A percentile compares a stretch with the other conserved stretches of the same genome.
phyloP scores from a whole-genome alignment of 2,329 filamentous ascomycete species.

The Thielaviopsis musarum region DNA sequence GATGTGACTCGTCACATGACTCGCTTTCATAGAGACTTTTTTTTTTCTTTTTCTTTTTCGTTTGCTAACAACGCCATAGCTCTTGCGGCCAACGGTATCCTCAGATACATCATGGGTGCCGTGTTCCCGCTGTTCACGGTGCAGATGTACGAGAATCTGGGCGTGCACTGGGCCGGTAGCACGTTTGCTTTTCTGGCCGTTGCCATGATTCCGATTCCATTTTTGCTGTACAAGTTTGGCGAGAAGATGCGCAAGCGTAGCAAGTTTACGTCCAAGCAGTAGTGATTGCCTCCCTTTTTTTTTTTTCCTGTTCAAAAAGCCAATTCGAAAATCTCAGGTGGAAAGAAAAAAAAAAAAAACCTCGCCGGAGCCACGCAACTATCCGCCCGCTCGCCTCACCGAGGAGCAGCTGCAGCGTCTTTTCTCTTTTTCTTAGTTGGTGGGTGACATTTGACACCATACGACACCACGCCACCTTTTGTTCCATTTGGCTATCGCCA shows the following conservation, averaged over 20 bases:
- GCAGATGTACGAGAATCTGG: conserved; percentile 31
- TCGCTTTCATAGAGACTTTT: too few relatives aligned
- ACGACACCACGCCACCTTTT: neutral
- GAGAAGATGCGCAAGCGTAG: conserved; percentile 19
- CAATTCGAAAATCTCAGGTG: too few relatives aligned
- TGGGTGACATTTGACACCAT: neutral
- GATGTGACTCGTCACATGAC: neutral
- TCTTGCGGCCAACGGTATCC: conserved; percentile 40
- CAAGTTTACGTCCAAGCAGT: conserved; percentile 2
- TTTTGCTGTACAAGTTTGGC: conserved; percentile 34
- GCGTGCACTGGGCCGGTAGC: conserved; percentile 30
- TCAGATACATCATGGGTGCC: conserved; percentile 36
- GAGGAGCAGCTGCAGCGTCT: too few relatives aligned
- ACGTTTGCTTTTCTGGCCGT: conserved; percentile 31
- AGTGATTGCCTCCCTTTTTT: neutral
- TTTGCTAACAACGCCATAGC: conserved; percentile 32
- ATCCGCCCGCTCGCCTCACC: neutral
- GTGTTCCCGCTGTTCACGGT: conserved; percentile 45
- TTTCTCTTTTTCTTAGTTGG: neutral
- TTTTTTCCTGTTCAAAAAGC: neutral
- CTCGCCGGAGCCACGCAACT: neutral
- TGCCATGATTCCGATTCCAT: conserved; percentile 32
- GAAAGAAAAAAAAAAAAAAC: neutral
- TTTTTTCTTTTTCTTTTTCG: too few relatives aligned
- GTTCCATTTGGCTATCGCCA: neutral